Evolutionary conservation across 768 basidiomycete genomes (phyloP), one percentile per base, ranked within the genome.

Genomic region (Lepiota venenata): DNA sequence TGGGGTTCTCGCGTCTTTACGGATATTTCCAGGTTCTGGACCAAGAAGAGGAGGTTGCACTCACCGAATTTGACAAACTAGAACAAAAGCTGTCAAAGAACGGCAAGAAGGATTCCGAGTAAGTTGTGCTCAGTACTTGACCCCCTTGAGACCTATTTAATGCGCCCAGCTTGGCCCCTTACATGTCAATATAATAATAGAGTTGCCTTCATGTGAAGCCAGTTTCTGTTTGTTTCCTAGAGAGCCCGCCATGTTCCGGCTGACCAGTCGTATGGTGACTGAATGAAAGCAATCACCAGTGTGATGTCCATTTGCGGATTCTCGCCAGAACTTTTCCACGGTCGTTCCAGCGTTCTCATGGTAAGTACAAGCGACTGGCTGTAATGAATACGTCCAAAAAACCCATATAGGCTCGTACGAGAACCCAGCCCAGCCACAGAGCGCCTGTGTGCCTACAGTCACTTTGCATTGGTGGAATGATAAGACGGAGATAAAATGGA

Each of bases 31-130:
- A 98, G 94, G 79, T 98, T 5, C 68, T 98, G 47, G 95, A 93
- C 63, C 82, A 88, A 60, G 97, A 98, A 61, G 97, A 98, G 67
- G 73, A 79, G 32, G 80, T 98, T 44, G 90, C 96, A 0, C 64
- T 91, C 58, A 82, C 85, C 57, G 97, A 97, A 70, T 98, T 98
- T 63, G 74, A 80, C 37, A 98, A 93, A 73, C 79, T 97, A 2
- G 93, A 96, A 66, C 64, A 85, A 63, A 83, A 82, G 47, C 70
- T 95, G 22, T 70, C 67, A 11, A 58, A 64, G 41, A 66, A 73
- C 58, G 66, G 74, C 46, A 69, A 76, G 32, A 75, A 79, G 58
- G 76, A 60, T 64, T 71, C 85, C 67, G 69, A 72, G 83, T 76
- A 53, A 67, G 62, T 58, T 27, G n/a, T n/a, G 22, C 20, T 22